phyloP scores from a whole-genome alignment of 805 yeast species.

The Millerago galiae region DNA sequence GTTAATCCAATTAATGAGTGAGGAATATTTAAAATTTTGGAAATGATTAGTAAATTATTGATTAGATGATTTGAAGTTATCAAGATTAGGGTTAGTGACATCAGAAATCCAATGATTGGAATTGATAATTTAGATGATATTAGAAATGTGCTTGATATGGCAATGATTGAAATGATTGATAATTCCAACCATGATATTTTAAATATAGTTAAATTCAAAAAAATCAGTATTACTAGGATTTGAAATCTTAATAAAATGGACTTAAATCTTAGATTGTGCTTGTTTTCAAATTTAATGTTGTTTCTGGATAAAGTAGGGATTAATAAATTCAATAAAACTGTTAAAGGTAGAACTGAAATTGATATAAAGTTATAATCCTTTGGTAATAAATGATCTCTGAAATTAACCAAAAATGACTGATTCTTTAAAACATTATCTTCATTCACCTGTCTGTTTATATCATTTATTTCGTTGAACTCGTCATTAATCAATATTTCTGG shows the following conservation, averaged over 20 bases:
- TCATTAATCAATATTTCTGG: slow-evolving; percentile 3
- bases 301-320: slow-evolving; percentile 4
- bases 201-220: neutral
- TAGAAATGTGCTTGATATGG: neutral
- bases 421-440: no score
- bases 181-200: neutral
- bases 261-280: neutral
- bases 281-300: neutral
- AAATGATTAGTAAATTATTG: slow-evolving; percentile 51
- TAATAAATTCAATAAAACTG: slow-evolving; percentile 4
- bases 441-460: no score
- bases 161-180: neutral
- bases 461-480: neutral
- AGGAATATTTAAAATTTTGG: slow-evolving; percentile 52
- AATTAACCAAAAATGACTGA: no score
- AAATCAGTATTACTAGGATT: neutral
- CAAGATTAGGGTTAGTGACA: slow-evolving; percentile 65
- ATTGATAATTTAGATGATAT: slow-evolving; percentile 2
- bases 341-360: neutral
- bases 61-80: slow-evolving; percentile 67
- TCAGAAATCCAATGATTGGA: slow-evolving; percentile 54
- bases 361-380: neutral
- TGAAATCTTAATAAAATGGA: neutral
- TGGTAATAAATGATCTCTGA: no score
- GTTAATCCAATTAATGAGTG: slow-evolving; percentile 85